Evolutionary conservation across 208 protist genomes (phyloP), one percentile per base, ranked within the genome.

Genomic region (Crithidia brevicula): DNA sequence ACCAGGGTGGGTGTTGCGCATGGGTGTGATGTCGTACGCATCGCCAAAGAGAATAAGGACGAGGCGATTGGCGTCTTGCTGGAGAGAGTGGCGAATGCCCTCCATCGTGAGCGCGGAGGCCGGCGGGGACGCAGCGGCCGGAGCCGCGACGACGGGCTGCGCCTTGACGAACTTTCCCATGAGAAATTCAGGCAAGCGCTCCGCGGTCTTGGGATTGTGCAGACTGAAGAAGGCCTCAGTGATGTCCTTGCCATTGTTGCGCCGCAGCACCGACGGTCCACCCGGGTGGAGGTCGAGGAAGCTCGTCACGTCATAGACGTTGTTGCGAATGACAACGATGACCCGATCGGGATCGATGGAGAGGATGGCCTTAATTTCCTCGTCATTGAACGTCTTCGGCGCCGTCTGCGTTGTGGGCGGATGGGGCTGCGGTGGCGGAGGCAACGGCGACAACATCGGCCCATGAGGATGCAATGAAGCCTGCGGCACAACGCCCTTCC

Each of bases 251-350:
- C 81, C 81, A 23, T 74, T 83, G 65, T 81, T 76, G 27, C 33
- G 56, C 31, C 38, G 47, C 49, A 87, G 46, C 46, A 73, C 78
- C 38, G 50, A 43, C 2, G 34, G 67, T 34, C 95, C 93, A 18
- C 93, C 95, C 9, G 93, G 95, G 79, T 97, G 95, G 23, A 67
- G 27, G 42, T 86, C 46, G 11, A 86, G 73, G 60, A 94, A 97
- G 28, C 69, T 53, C 3, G 85, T 93, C 27, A 97, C 72, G 53
- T 96, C 81, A 62, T 96, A 96, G 3, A 97, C 91, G 43, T 92
- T 89, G 57, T 83, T 79, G 34, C 91, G 53, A 4, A 96, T 85
- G 22, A 94, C 40, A 13, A 82, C 64, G 20, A 82, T 30, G 18
- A 62, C 33, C n/a, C 63, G 76, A 11, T 69, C 63, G 23, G 71